Percentiles rank a stretch among this genome's conserved stretches.
Evolutionary conservation across 441 rosid genomes (phyloP).

Genomic region (Metrosideros polymorpha): DNA sequence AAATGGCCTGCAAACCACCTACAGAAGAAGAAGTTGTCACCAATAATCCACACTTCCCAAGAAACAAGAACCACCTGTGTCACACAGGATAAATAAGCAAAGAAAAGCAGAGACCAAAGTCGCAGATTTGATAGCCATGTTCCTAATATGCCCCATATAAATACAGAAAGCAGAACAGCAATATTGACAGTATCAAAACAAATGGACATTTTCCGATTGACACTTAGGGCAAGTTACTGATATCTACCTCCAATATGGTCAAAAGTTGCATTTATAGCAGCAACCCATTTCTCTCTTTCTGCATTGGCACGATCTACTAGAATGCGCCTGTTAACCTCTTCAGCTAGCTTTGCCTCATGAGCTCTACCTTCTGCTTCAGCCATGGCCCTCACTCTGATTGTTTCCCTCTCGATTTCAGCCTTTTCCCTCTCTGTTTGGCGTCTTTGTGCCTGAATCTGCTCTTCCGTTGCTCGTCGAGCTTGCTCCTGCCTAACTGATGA

Average conservation of each 20-base stretch:
- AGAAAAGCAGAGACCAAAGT: neutral
- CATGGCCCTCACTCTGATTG: constrained; percentile 81
- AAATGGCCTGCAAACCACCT: constrained; percentile 89
- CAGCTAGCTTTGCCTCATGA: constrained; percentile 93
- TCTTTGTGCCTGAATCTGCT: constrained; percentile 90
- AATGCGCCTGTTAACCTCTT: constrained; percentile 86
- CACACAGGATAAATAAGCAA: neutral
- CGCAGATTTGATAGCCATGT: neutral
- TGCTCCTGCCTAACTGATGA: constrained; percentile 89
- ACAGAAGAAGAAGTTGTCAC: constrained; percentile 8
- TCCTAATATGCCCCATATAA: neutral
- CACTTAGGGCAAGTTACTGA: neutral
- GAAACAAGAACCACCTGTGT: neutral
- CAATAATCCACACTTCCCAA: neutral
- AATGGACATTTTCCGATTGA: neutral
- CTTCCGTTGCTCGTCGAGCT: constrained; percentile 91
- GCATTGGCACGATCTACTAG: constrained; percentile 93
- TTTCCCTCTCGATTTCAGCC: constrained; percentile 98
- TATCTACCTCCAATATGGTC: constrained; percentile 88
- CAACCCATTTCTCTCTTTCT: constrained; percentile 97
- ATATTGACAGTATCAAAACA: neutral
- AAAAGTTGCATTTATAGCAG: constrained; percentile 92
- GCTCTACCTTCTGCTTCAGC: constrained; percentile 99
- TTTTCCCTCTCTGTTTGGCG: constrained; percentile 93
- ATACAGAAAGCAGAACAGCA: neutral